phyloP scores from a whole-genome alignment of 1,139 yeast species.

The Suhomyces chickasaworum region DNA sequence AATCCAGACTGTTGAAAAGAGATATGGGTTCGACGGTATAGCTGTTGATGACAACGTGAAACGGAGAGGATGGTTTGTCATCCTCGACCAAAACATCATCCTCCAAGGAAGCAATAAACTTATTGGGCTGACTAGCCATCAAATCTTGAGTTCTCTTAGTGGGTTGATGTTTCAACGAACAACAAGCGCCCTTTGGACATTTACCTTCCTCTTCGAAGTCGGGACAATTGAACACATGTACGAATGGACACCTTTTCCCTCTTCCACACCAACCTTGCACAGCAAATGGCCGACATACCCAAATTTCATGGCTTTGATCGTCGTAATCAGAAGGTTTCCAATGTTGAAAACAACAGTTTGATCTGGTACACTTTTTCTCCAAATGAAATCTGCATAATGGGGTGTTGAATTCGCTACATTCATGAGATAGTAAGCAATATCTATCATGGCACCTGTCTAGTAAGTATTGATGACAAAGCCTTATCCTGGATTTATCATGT shows the following conservation, averaged over 20 bases:
- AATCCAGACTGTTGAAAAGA: slow-evolving; percentile 25
- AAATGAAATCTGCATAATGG: slow-evolving; percentile 63
- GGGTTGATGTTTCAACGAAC: slow-evolving; percentile 51
- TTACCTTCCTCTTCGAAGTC: slow-evolving; percentile 62
- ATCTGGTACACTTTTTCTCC: slow-evolving; percentile 54
- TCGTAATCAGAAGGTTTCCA: slow-evolving; percentile 36
- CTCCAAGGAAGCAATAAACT: slow-evolving; percentile 21
- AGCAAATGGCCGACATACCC: slow-evolving; percentile 68
- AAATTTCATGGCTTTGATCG: slow-evolving; percentile 42
- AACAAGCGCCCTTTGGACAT: slow-evolving; percentile 54
- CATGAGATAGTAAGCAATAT: slow-evolving; percentile 60
- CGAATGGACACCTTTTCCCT: slow-evolving; percentile 58
- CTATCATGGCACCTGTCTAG: slow-evolving; percentile 47
- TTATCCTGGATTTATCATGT: slow-evolving; percentile 55
- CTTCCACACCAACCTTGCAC: slow-evolving; percentile 67
- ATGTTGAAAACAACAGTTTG: slow-evolving; percentile 58
- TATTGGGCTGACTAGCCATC: slow-evolving; percentile 26
- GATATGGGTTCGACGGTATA: slow-evolving; percentile 37
- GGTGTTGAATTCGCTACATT: slow-evolving; percentile 59
- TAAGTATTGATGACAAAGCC: slow-evolving; percentile 56
- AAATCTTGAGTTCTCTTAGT: slow-evolving; percentile 33
- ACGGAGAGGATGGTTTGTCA: slow-evolving; percentile 14
- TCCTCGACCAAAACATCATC: slow-evolving; percentile 37
- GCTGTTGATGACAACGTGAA: slow-evolving; percentile 28
- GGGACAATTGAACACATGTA: slow-evolving; percentile 69